Evolutionary conservation across 192 early-diverging fungal genomes (phyloP), one percentile per base, ranked within the genome.

Genomic region (Mortierella alpina): DNA sequence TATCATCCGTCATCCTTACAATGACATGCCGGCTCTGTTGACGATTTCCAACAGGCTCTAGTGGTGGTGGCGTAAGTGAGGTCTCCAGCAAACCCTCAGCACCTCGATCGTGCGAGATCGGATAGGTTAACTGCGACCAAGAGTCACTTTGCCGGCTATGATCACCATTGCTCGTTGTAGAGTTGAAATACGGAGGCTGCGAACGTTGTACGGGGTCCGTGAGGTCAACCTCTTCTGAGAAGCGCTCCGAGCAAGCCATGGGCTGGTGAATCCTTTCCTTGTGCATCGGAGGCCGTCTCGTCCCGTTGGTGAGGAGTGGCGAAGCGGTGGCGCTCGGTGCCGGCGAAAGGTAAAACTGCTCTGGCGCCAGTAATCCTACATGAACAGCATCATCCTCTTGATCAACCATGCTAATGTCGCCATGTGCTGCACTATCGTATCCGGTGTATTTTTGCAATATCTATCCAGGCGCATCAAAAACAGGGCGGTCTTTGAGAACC

Each of bases 271-370:
- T 17, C 44, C 59, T 31, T 63, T 61, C 59, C 42, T 60, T 62
- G 17, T 14, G 13, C 20, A 6, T 7, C 0, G 44, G 22, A 7
- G 22, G 59, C 5, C 12, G n/a, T 53, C 48, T 44, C 47, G 23
- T 51, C 46, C 47, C 63, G 2, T 68, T 45, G 2, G 42, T 18
- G 51, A 57, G 11, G 0, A 63, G n/a, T 14, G 75, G 62, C n/a
- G 75, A 72, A 22, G 51, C 44, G 42, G 48, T 48, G 7, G 42
- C 62, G 42, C 63, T 72, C 6, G 65, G 59, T 9, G 70, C 22
- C 11, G 77, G 44, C 9, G 77, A 76, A 55, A 76, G 65, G 53
- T 72, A 72, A 53, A 72, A 68, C 18, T 80, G 77, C 17, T 72
- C 77, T 23, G 64, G 70, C 49, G 63, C 77, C 20, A 80, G 50